Conservation (phyloP, 2,329 filamentous ascomycete species). For the Teratosphaeria nubilosa region DNA sequence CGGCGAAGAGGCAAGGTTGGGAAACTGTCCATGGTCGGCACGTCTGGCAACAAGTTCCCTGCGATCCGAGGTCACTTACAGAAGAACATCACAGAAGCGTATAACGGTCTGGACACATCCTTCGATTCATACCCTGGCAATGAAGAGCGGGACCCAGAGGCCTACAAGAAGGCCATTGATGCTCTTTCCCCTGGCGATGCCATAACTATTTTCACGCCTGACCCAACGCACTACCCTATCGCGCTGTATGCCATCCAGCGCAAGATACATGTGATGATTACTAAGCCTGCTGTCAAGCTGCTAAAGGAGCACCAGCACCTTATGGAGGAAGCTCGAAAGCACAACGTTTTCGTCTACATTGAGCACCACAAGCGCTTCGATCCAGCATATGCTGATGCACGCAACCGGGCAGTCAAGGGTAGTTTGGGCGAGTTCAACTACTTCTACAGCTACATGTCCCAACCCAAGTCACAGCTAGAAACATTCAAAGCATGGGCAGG, state of each 20-base stretch:
- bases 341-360: constrained; percentile 80
- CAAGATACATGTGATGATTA: constrained; percentile 82
- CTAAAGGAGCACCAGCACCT: constrained; percentile 71
- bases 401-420: constrained; percentile 56
- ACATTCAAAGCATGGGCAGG: constrained; percentile 94
- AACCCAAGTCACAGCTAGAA: constrained; percentile 82
- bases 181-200: constrained; percentile 70
- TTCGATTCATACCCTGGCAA: constrained; percentile 76
- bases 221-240: constrained; percentile 86
- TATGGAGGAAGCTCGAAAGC: constrained; percentile 58
- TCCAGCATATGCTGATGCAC: constrained; percentile 82
- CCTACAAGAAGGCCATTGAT: constrained; percentile 85
- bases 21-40: constrained; percentile 79
- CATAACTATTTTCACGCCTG: constrained; percentile 92
- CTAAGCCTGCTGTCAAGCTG: constrained; percentile 83
- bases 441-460: constrained; percentile 95
- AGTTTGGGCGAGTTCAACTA: constrained; percentile 88
- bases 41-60: constrained; percentile 80
- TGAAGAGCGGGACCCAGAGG: constrained; percentile 61
- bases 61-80: constrained; percentile 78
- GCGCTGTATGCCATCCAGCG: constrained; percentile 85
- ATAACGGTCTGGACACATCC: constrained; percentile 79
- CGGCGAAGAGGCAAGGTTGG: constrained; percentile 80
- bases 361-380: constrained; percentile 97
- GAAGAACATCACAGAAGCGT: constrained; percentile 77